Percentiles rank a stretch among this genome's conserved stretches.
Evolutionary conservation across 371 early-diverging fungal genomes (phyloP).

Genomic region (Polyrhizophydium stewartii): DNA sequence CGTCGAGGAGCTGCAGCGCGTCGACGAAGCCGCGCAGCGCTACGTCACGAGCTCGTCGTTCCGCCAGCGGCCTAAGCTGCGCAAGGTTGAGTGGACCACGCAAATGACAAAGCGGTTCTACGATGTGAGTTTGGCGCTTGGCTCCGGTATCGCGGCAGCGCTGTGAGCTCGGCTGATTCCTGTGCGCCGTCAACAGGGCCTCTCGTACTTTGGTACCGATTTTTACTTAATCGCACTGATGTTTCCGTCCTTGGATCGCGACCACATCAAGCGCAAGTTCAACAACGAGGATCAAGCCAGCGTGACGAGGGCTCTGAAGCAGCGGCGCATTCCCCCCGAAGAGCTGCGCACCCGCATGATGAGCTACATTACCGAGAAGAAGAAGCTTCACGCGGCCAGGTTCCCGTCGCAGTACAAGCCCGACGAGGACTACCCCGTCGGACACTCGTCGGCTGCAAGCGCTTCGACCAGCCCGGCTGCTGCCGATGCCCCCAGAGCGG

Average conservation of each 20-base stretch:
- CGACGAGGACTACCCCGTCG: neutral
- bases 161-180: neutral
- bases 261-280: conserved; percentile 63
- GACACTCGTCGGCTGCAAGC: too few species aligned
- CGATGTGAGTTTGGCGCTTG: conserved; percentile 28
- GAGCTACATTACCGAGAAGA: neutral
- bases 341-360: neutral
- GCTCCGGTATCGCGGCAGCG: neutral
- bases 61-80: conserved; percentile 16
- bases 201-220: conserved; percentile 73
- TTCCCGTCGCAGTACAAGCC: neutral
- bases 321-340: neutral
- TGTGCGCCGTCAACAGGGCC: conserved; percentile 35
- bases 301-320: conserved; percentile 47
- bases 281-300: conserved; percentile 58
- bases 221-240: conserved; percentile 61
- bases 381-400: neutral
- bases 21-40: conserved; percentile 57
- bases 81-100: conserved; percentile 48
- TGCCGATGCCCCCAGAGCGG: too few species aligned
- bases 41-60: conserved; percentile 56
- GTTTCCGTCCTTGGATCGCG: conserved; percentile 54
- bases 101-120: conserved; percentile 62
- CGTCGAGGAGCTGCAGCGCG: conserved; percentile 53
- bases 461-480: too few species aligned